Conservation (phyloP, 257 asterid species). For the Eucommia ulmoides region DNA sequence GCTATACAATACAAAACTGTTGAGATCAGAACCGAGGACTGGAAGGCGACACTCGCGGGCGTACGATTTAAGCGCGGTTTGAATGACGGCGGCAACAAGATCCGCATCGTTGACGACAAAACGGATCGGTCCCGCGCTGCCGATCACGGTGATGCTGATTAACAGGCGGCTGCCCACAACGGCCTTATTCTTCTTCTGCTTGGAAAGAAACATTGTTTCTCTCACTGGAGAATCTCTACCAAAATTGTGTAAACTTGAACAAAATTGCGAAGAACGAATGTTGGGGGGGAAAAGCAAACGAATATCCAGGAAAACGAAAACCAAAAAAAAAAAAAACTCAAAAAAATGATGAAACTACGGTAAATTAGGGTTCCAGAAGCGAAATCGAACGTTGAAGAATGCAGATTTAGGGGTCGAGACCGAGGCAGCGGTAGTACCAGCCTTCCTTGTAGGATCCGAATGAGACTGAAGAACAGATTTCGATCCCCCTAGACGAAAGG, state of each 20-base stretch:
- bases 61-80: slow-evolving; percentile 65
- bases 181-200: slow-evolving; percentile 70
- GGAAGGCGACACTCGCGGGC: slow-evolving; percentile 93
- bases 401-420: slow-evolving; percentile 59
- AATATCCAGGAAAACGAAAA: slow-evolving; percentile 1
- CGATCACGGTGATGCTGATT: slow-evolving; percentile 63
- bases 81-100: slow-evolving; percentile 60
- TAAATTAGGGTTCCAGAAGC: too few species aligned
- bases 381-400: too few species aligned
- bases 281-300: background rate
- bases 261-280: background rate
- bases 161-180: slow-evolving; percentile 53
- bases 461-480: slow-evolving; percentile 27
- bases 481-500: slow-evolving; percentile 71
- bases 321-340: background rate
- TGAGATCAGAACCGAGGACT: slow-evolving; percentile 61
- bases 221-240: background rate
- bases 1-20: slow-evolving; percentile 58
- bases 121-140: slow-evolving; percentile 89
- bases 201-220: slow-evolving; percentile 49
- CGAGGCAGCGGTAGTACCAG: slow-evolving; percentile 97
- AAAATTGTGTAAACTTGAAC: background rate
- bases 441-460: slow-evolving; percentile 83
- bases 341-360: background rate
- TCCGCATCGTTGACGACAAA: slow-evolving; percentile 76